These are phyloP conservation scores for Zymoseptoria ardabiliae DNA, from an alignment of 2,329 filamentous ascomycete genomes.

Conservation along the genomic window DNA sequence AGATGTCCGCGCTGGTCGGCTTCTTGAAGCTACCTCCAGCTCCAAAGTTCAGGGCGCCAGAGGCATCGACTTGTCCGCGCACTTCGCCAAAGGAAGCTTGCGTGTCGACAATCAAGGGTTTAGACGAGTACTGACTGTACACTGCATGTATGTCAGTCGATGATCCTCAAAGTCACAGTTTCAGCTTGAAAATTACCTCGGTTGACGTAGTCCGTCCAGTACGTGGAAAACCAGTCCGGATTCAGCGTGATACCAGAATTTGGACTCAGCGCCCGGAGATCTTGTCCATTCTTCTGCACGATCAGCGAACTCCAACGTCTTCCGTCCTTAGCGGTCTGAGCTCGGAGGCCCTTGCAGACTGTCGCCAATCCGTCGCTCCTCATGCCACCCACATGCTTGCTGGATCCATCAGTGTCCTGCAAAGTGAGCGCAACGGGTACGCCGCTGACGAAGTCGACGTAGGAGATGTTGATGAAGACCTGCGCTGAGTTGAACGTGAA, in stretches of 20 bases:
- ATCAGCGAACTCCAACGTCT: slow-evolving; percentile 57
- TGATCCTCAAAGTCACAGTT: neutral
- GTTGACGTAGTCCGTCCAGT: slow-evolving; percentile 47
- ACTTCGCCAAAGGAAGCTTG: slow-evolving; percentile 50
- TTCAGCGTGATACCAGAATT: slow-evolving; percentile 42
- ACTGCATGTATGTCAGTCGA: slow-evolving; percentile 26
- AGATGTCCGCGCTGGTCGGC: slow-evolving; percentile 57
- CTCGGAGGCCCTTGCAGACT: slow-evolving; percentile 47
- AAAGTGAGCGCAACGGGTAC: slow-evolving; percentile 37
- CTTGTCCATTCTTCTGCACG: slow-evolving; percentile 31
- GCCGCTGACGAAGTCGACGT: slow-evolving; percentile 34
- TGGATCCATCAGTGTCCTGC: slow-evolving; percentile 30
- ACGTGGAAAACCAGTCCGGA: slow-evolving; percentile 41
- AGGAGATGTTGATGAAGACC: slow-evolving; percentile 40
- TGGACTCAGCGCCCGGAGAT: slow-evolving; percentile 38
- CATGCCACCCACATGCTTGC: slow-evolving; percentile 52
- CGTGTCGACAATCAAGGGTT: slow-evolving; percentile 54
- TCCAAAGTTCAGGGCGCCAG: slow-evolving; percentile 36
- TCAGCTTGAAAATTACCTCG: slow-evolving; percentile 12
- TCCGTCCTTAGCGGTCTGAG: slow-evolving; percentile 50
- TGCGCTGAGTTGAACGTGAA: slow-evolving; percentile 43
- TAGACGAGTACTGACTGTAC: slow-evolving; percentile 40
- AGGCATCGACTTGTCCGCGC: slow-evolving; percentile 34
- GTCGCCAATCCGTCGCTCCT: slow-evolving; percentile 48
- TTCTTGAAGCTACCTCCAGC: slow-evolving; percentile 46